These are phyloP conservation scores for Sporothrix schenckii DNA, from an alignment of 2,329 filamentous ascomycete genomes.

Conservation along the genomic window DNA sequence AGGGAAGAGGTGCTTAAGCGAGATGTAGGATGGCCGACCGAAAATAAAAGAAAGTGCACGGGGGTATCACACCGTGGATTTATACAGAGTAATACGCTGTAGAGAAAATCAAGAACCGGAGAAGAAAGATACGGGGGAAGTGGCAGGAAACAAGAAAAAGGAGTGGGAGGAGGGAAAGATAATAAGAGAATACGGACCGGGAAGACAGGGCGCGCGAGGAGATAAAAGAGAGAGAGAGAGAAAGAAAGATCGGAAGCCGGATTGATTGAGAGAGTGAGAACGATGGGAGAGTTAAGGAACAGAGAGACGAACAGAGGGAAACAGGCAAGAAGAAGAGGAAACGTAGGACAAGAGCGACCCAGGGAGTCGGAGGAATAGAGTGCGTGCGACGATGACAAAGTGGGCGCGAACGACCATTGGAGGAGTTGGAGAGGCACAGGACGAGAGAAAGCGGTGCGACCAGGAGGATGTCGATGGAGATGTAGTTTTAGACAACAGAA, in stretches of 20 bases:
- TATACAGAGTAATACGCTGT: too few relatives aligned
- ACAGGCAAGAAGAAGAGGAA: background rate
- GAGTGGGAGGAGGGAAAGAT: slow-evolving; percentile 7
- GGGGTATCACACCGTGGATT: background rate
- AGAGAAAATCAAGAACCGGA: background rate
- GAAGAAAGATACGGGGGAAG: background rate
- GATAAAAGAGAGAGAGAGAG: background rate
- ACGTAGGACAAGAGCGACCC: slow-evolving; percentile 14
- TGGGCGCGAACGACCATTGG: background rate
- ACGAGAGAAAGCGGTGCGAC: background rate
- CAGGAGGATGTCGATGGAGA: background rate
- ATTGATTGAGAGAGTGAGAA: background rate
- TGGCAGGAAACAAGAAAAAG: background rate
- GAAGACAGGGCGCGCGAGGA: background rate
- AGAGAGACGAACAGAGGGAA: background rate
- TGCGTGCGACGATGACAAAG: slow-evolving; percentile 16
- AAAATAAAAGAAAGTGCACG: background rate
- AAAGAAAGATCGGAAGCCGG: slow-evolving; percentile 4
- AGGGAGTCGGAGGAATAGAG: slow-evolving; percentile 21
- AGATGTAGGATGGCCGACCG: slow-evolving; percentile 15
- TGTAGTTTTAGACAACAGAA: background rate
- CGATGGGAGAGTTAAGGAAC: background rate
- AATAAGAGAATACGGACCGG: background rate
- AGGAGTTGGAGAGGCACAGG: background rate
- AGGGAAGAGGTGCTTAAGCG: slow-evolving; percentile 22